Evolutionary conservation across 495 filamentous ascomycete genomes (phyloP), one percentile per base, ranked within the genome.

Genomic region (Acidiella bohemica): DNA sequence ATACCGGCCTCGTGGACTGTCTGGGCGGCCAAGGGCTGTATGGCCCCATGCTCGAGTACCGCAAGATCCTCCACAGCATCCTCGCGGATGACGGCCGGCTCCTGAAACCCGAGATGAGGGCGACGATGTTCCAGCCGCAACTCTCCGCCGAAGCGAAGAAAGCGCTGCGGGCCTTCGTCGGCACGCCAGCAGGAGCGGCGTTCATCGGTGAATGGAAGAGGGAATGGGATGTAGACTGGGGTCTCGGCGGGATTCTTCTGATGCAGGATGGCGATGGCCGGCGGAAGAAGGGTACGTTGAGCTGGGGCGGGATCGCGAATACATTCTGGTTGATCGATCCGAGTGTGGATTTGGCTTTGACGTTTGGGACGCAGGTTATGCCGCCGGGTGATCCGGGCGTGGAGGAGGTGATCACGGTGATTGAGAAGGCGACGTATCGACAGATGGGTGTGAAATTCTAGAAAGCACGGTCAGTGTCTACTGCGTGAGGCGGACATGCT

Each of bases 1-100:
- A 56, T 19, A 42, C 47, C 28, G 30, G 46, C 36, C 30, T 40
- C 2, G 55, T 39, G 7, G 61, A 66, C 12, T 59, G 66, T 41
- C 56, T 66, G 20, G 76, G 72, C 2, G 76, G 76, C 1, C 62
- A 61, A 8, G 76, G 76, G 1, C 26, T 69, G 14, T 75, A 59
- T 36, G 57, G 63, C 4, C 54, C 61, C 0, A 63, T 67, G 4
- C 48, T 30, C 11, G 67, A 68, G 34, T 75, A 67, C 41, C 49
- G 61, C 19, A 72, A 66, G 45, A 49, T 78, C 8, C 53, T 78
- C 34, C 61, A 57, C 13, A 63, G 60, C 13, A 6, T 76, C 1
- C 48, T 79, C 14, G 39, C 36, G 1, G 59, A 63, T 41, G 66
- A 72, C 51, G 63, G 56, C 24, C 58, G 57, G 28, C 26, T 75